phyloP scores from a whole-genome alignment of 1,284 basidiomycete genomes.

The Stygiomarasmius scandens region DNA sequence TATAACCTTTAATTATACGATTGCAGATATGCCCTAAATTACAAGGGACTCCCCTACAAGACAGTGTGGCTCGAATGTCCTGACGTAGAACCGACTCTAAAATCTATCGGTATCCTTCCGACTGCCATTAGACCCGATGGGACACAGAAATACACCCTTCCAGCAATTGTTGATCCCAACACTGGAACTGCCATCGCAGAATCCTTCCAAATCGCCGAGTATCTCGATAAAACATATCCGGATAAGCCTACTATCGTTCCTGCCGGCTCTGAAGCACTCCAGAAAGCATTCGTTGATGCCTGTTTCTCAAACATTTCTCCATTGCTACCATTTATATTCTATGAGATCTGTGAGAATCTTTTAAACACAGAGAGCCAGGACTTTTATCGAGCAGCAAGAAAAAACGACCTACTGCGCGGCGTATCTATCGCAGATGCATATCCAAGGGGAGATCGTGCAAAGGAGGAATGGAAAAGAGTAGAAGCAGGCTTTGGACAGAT shows the following conservation, averaged over 20 bases:
- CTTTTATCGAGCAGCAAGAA: slow-evolving; percentile 33
- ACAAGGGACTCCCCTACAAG: slow-evolving; percentile 40
- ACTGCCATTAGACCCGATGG: slow-evolving; percentile 29
- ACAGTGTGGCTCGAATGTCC: slow-evolving; percentile 42
- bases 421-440: slow-evolving; percentile 32
- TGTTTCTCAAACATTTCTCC: not conserved
- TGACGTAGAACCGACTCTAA: slow-evolving; percentile 34
- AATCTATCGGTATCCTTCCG: slow-evolving; percentile 32
- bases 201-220: slow-evolving; percentile 39
- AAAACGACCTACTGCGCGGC: slow-evolving; percentile 24
- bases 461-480: slow-evolving; percentile 24
- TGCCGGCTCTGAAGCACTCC: slow-evolving; percentile 23
- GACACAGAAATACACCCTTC: slow-evolving; percentile 36
- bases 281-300: slow-evolving; percentile 22
- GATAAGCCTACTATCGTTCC: slow-evolving; percentile 29
- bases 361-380: slow-evolving; percentile 31
- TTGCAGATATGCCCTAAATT: slow-evolving; percentile 38
- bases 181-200: slow-evolving; percentile 33
- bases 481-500: slow-evolving; percentile 24
- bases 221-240: slow-evolving; percentile 41
- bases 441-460: slow-evolving; percentile 28
- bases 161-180: slow-evolving; percentile 37
- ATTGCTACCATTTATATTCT: slow-evolving; percentile 4
- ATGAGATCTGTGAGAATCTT: not conserved
- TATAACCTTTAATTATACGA: not conserved